Percentiles rank a stretch among this genome's conserved stretches.
Evolutionary conservation across 2,329 filamentous ascomycete species (phyloP).

Genomic region (Dactylellina haptotyla): DNA sequence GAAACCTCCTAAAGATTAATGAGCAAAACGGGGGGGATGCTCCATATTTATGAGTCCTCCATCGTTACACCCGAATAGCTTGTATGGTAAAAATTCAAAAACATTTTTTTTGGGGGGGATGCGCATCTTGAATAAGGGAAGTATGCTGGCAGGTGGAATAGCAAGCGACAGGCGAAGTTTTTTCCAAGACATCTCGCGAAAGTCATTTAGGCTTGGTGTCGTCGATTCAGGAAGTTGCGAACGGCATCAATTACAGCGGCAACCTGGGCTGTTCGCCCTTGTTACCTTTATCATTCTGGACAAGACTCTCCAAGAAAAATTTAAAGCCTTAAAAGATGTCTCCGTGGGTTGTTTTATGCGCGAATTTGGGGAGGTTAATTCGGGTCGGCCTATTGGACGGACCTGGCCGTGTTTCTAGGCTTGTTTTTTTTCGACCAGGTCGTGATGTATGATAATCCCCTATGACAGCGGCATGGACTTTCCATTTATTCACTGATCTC

Average conservation of each 20-base stretch:
- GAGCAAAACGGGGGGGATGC: slow-evolving; percentile 16
- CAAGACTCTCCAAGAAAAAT: neutral
- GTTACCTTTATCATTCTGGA: neutral
- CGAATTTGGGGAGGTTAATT: slow-evolving; percentile 31
- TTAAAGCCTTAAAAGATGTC: slow-evolving; percentile 26
- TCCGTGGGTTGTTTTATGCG: slow-evolving; percentile 38
- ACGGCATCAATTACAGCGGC: slow-evolving; percentile 3
- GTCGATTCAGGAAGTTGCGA: slow-evolving; percentile 48
- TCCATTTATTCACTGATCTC: slow-evolving; percentile 25
- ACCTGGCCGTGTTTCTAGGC: neutral
- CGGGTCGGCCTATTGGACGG: slow-evolving; percentile 18
- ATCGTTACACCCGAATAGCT: slow-evolving; percentile 34
- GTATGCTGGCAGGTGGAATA: slow-evolving; percentile 33
- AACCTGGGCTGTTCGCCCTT: slow-evolving; percentile 20
- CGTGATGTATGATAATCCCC: neutral
- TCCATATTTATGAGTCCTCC: slow-evolving; percentile 48
- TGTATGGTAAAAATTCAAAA: slow-evolving; percentile 14
- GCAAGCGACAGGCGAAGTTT: slow-evolving; percentile 42
- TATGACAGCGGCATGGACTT: slow-evolving; percentile 27
- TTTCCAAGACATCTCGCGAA: slow-evolving; percentile 54
- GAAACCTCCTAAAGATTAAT: slow-evolving; percentile 1
- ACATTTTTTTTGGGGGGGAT: slow-evolving; percentile 6
- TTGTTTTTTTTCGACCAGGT: slow-evolving; percentile 7
- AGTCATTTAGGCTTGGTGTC: slow-evolving; percentile 29
- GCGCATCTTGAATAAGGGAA: slow-evolving; percentile 14